Base-by-base conservation (phyloP, 345 rosid genomes). In the Pugionium dolabratum region DNA sequence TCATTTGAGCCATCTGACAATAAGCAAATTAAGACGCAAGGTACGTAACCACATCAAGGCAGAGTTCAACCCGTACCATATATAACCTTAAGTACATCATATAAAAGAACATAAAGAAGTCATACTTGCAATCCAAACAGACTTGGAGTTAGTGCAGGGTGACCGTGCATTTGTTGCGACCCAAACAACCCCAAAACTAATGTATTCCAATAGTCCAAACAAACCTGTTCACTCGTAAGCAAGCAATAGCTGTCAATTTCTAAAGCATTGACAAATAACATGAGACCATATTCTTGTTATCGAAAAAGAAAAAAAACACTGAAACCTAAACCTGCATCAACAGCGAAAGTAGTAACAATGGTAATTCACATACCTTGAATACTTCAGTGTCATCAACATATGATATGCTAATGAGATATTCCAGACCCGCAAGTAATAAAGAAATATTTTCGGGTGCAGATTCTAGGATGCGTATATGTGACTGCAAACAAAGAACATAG, bases 371-470 rank as follows among this genome's bases (percentile, higher is more conserved):
- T 63, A 95, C 99, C 99, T 95, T 95, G 62, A 95, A 95, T 63
- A 95, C 99, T 73, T 95, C 98, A 7, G 98, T 95, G 80, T 95
- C 99, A 80, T 95, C 99, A 47, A 89, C 98, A 78, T 87, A 95
- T 39, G 98, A 95, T 42, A 91, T 91, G 70, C 77, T 87, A 61
- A 89, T 86, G 49, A 95, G 82, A 83, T 91, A 95, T 49, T 91
- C 98, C 33, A 91, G 98, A 76, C 98, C 99, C 79, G 72, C 34
- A 41, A 89, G 81, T 75, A 89, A 68, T 10, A 83, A 75, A 76
- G 85, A 30, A 6, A 85, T 75, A 73, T 75, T 79, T 45, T 95
- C 99, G 67, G 82, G 96, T 2, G 82, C 29, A 32, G 88, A 71
- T 80, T 95, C 99, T 55, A 95, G 72, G 47, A 89, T 88, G 30